Evolutionary conservation across 2,329 filamentous ascomycete species (phyloP).

Genomic region (Gyromitra esculenta): DNA sequence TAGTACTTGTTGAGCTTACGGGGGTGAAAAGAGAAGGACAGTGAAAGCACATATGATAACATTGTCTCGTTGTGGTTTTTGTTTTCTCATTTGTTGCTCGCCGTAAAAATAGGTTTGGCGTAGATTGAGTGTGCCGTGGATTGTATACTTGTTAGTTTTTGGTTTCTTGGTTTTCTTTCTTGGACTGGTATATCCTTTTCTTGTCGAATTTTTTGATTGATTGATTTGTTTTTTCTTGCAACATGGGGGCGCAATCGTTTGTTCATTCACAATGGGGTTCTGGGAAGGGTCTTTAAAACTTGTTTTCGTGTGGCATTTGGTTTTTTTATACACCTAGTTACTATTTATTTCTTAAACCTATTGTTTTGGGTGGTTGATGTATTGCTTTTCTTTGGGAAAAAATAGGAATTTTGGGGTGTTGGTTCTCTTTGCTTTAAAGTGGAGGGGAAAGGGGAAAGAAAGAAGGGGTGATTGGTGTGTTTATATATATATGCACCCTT

Average conservation of each 20-base stretch:
- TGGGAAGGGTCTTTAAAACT: conserved; percentile 36
- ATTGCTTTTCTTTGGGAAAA: conserved; percentile 37
- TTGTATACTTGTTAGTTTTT: conserved; percentile 37
- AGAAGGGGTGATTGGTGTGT: not conserved
- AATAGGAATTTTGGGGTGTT: conserved; percentile 24
- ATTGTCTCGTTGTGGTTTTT: conserved; percentile 5
- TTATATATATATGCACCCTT: not conserved
- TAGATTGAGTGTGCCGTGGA: not conserved
- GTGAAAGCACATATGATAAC: not conserved
- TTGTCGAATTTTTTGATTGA: conserved; percentile 8
- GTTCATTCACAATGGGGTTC: conserved; percentile 24
- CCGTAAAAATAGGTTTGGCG: conserved; percentile 6
- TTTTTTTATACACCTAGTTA: conserved; percentile 22
- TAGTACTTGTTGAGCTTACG: not conserved
- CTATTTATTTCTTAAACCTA: conserved; percentile 13
- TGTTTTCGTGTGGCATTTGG: conserved; percentile 19
- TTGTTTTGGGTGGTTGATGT: conserved; percentile 32
- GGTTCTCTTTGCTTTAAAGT: not conserved
- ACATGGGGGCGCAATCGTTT: conserved; percentile 37
- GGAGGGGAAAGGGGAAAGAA: not conserved
- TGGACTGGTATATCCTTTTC: conserved; percentile 33
- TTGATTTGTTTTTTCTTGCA: conserved; percentile 15
- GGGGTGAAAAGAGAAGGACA: not conserved
- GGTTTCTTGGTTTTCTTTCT: conserved; percentile 22
- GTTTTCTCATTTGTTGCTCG: conserved; percentile 12